Conservation (phyloP, 208 protist species). For the Leptomonas seymouri region DNA sequence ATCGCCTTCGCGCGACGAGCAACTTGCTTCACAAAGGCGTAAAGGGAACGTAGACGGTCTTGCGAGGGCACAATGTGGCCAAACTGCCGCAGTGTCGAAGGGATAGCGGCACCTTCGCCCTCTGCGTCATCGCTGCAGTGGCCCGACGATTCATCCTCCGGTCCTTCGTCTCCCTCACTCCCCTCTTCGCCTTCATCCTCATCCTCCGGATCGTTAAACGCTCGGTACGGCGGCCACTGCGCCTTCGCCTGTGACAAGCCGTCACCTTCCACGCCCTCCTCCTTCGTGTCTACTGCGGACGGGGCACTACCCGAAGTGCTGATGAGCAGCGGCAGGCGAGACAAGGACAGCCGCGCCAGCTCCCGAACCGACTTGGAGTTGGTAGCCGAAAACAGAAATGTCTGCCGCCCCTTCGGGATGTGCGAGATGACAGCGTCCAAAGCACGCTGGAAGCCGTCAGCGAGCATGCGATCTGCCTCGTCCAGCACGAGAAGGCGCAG, state of each 20-base stretch:
- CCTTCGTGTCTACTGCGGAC: constrained; percentile 38
- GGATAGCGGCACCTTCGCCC: constrained; percentile 63
- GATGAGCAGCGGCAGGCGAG: constrained; percentile 94
- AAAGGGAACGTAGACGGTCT: constrained; percentile 86
- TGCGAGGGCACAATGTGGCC: constrained; percentile 75
- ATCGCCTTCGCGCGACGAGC: constrained; percentile 96
- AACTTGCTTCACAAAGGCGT: constrained; percentile 97
- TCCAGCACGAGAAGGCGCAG: constrained; percentile 98
- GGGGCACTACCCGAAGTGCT: constrained; percentile 62
- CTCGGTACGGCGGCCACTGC: constrained; percentile 55
- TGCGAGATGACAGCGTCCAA: constrained; percentile 93
- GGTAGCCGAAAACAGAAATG: constrained; percentile 98
- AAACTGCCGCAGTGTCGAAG: constrained; percentile 82
- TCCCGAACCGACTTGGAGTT: constrained; percentile 92
- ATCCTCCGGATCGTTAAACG: constrained; percentile 33
- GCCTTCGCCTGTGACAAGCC: not conserved
- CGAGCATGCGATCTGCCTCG: constrained; percentile 99
- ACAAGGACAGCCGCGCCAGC: constrained; percentile 92
- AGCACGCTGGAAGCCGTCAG: constrained; percentile 99
- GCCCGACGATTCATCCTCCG: constrained; percentile 12
- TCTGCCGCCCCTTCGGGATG: constrained; percentile 95
- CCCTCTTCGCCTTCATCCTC: constrained; percentile 21
- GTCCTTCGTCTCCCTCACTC: constrained; percentile 9
- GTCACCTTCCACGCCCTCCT: constrained; percentile 9
- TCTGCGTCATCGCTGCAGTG: constrained; percentile 20